Conservation (phyloP, 495 filamentous ascomycete genomes). For the Evernia prunastri region DNA sequence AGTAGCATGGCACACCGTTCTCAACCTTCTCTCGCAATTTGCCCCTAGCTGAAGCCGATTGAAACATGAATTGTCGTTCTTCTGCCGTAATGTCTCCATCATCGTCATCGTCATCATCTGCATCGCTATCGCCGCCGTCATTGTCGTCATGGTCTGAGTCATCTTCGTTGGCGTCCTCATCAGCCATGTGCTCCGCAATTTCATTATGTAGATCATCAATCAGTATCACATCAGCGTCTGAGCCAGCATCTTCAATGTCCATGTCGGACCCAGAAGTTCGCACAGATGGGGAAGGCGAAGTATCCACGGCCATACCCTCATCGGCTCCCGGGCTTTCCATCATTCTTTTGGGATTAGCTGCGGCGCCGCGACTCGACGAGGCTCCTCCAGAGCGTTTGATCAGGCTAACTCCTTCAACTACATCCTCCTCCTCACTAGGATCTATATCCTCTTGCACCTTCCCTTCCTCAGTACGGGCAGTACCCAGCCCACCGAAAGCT, state of each 20-base stretch:
- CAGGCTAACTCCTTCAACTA: slow-evolving; percentile 33
- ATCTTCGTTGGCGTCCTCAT: slow-evolving; percentile 31
- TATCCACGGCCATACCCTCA: slow-evolving; percentile 2
- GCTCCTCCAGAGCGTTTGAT: slow-evolving; percentile 14
- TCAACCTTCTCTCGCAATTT: slow-evolving; percentile 44
- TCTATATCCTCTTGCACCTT: slow-evolving; percentile 42
- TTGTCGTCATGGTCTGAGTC: slow-evolving; percentile 33
- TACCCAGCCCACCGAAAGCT: slow-evolving; percentile 56
- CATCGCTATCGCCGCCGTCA: slow-evolving; percentile 31
- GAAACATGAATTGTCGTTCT: slow-evolving; percentile 34
- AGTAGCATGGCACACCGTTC: slow-evolving; percentile 46
- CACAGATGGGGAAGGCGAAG: slow-evolving; percentile 3
- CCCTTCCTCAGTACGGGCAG: slow-evolving; percentile 35
- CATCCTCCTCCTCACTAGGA: slow-evolving; percentile 37
- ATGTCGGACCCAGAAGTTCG: slow-evolving; percentile 13
- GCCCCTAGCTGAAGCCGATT: slow-evolving; percentile 34
- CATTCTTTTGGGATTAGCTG: background rate
- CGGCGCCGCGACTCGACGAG: background rate
- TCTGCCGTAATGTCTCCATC: slow-evolving; percentile 28
- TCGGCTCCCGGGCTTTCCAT: background rate
- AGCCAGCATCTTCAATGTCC: slow-evolving; percentile 26
- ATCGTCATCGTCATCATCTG: slow-evolving; percentile 34
- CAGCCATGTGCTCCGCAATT: slow-evolving; percentile 30
- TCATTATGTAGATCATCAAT: slow-evolving; percentile 31
- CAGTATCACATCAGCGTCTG: slow-evolving; percentile 24